These are phyloP conservation scores for Deuterostichococcus epilithicus DNA, from an alignment of 139 green algal species.

Conservation along the genomic window DNA sequence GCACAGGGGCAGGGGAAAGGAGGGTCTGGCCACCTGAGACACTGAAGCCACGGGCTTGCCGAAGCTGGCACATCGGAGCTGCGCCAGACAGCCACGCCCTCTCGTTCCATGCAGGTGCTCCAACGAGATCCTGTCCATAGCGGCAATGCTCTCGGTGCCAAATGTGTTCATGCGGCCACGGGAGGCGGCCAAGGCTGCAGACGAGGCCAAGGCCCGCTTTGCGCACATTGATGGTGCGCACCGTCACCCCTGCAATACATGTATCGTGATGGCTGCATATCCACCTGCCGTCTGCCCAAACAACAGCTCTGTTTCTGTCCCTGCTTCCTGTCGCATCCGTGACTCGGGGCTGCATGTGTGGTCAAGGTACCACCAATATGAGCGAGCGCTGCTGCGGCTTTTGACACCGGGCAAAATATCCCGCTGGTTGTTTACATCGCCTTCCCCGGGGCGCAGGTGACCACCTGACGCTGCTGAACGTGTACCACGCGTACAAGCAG, in stretches of 20 bases:
- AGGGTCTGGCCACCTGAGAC: too few relatives aligned
- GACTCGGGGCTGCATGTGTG: too few relatives aligned
- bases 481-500: slow-evolving; percentile 98
- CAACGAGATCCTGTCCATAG: slow-evolving; percentile 96
- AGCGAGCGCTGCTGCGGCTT: background rate
- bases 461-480: slow-evolving; percentile 98
- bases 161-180: slow-evolving; percentile 92
- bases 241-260: background rate
- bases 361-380: background rate
- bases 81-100: too few relatives aligned
- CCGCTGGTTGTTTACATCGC: slow-evolving; percentile 5
- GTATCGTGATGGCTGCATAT: background rate
- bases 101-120: slow-evolving; percentile 78
- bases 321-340: too few relatives aligned
- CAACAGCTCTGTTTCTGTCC: background rate
- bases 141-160: slow-evolving; percentile 93
- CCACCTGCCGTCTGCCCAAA: background rate
- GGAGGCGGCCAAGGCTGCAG: slow-evolving; percentile 83
- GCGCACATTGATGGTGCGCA: slow-evolving; percentile 85
- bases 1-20: too few relatives aligned
- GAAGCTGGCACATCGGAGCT: too few relatives aligned
- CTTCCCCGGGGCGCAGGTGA: too few relatives aligned
- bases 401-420: background rate
- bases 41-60: too few relatives aligned
- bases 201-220: slow-evolving; percentile 95